Conservation (phyloP, 345 rosid genomes). For the Eucalyptus curtisii region DNA sequence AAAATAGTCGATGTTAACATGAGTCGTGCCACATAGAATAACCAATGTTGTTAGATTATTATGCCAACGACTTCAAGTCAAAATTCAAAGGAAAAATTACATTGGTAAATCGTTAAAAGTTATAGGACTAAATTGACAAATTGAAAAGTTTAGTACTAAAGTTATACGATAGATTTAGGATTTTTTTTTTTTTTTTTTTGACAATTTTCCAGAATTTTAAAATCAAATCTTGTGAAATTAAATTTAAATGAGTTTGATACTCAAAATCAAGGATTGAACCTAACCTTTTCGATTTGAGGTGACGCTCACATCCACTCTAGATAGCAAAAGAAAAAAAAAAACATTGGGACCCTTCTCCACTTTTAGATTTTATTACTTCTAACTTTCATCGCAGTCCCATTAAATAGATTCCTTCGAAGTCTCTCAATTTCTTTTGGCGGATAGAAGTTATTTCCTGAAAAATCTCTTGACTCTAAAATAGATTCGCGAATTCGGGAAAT, state of each 20-base stretch:
- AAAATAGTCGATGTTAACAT: background rate
- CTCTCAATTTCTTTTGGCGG: background rate
- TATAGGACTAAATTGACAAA: background rate
- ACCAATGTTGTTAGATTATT: no score
- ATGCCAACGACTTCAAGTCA: fast-evolving
- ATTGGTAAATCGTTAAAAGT: no score
- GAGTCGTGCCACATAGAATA: fast-evolving
- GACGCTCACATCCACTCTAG: background rate
- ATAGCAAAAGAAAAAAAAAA: background rate
- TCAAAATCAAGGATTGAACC: background rate
- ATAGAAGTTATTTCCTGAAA: background rate
- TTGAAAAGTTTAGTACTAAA: background rate
- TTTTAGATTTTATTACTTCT: background rate
- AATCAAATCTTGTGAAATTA: background rate
- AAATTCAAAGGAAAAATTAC: no score
- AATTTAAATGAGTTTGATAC: background rate
- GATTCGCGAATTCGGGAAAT: background rate
- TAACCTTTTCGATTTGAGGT: background rate
- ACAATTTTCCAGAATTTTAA: background rate
- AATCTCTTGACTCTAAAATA: background rate
- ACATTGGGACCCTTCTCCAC: background rate
- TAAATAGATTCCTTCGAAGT: fast-evolving
- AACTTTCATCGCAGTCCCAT: background rate
- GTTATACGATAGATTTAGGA: no score
- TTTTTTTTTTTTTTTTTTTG: no score